Base-by-base conservation (phyloP, 176 grass and related monocot species). In the Triticum dicoccoides region DNA sequence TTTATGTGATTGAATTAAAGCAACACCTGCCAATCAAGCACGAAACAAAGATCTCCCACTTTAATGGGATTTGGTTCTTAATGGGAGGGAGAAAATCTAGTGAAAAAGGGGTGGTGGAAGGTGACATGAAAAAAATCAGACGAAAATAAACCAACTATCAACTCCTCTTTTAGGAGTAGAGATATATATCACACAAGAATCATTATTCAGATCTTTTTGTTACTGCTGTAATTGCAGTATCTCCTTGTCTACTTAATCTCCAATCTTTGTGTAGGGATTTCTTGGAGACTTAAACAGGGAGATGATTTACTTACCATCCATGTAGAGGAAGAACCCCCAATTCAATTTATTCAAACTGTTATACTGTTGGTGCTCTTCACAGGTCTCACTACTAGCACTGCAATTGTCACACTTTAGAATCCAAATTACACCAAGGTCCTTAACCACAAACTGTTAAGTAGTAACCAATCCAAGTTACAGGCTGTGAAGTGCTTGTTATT, bases 401-500 rank as follows among this genome's bases (percentile, higher is more conserved):
- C 75, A 75, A 74, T 75, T 90, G 20, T 30, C 27, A 59, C 44
- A 12, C 44, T 47, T 12, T 13, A 30, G 67, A 75, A 32, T 78
- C 41, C 37, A 75, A 87, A 75, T 66, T 84, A 14, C 34, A 87
- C 51, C 45, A 82, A 75, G 59, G 45, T 37, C 69, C 85, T 67
- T 87, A 85, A 23, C 29, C 10, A 1, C 41, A 77, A 12, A 70
- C 37, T 80, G 59, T 83, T 38, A 80, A 84, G 52, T 30, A 49
- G 58, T 79, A 80, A 45, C 23, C 44, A 27, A 30, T 81, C 42
- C 8, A 34, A 65, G 18, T 23, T 51, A 35, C 41, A 65, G 18
- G 69, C 35, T 80, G 47, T 68, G 69, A 85, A 76, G 72, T 76
- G 81, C 76, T 63, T 71, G 35, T 85, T 91, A 78, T 65, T 91